A percentile compares a stretch with the other conserved stretches of the same genome.
phyloP scores from a whole-genome alignment of 257 asterid genomes.

The Misopates orontium region DNA sequence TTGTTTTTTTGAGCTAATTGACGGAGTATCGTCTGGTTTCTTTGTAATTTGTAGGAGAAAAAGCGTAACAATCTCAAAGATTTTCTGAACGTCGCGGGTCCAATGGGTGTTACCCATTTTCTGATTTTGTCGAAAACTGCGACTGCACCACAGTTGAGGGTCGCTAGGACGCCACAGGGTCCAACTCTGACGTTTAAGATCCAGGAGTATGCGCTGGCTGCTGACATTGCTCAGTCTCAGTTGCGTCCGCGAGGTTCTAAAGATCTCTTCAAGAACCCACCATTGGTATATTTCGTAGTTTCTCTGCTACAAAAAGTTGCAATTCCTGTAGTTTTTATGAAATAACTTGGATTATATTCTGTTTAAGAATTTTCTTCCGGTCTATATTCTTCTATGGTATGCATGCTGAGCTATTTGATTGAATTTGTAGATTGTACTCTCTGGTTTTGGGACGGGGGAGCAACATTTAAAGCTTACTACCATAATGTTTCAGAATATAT shows the following conservation, averaged over 20 bases:
- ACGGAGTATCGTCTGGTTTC: conserved; percentile 11
- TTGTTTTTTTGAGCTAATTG: conserved; percentile 1
- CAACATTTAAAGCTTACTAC: conserved; percentile 91
- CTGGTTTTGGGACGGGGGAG: conserved; percentile 96
- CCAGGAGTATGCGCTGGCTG: conserved; percentile 70
- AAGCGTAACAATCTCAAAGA: conserved; percentile 79
- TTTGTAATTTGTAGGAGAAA: conserved; percentile 57
- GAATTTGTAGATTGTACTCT: conserved; percentile 74
- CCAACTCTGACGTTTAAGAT: conserved; percentile 94
- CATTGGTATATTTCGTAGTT: conserved; percentile 58
- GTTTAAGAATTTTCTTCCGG: neutral
- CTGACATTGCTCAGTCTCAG: conserved; percentile 79
- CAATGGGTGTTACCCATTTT: conserved; percentile 93
- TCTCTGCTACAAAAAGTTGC: neutral
- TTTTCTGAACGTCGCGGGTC: conserved; percentile 81
- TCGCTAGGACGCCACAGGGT: conserved; percentile 82
- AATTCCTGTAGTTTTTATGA: neutral
- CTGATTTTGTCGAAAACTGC: conserved; percentile 84
- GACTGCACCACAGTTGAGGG: conserved; percentile 74
- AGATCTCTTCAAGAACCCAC: conserved; percentile 77
- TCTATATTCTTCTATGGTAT: neutral
- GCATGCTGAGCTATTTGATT: conserved; percentile 27
- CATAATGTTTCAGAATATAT: conserved; percentile 86
- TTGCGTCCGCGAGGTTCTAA: conserved; percentile 75
- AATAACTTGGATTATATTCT: conserved; percentile 4